These are phyloP conservation scores for Avena atlantica DNA, from an alignment of 176 grass and related monocot species.

Conservation along the genomic window DNA sequence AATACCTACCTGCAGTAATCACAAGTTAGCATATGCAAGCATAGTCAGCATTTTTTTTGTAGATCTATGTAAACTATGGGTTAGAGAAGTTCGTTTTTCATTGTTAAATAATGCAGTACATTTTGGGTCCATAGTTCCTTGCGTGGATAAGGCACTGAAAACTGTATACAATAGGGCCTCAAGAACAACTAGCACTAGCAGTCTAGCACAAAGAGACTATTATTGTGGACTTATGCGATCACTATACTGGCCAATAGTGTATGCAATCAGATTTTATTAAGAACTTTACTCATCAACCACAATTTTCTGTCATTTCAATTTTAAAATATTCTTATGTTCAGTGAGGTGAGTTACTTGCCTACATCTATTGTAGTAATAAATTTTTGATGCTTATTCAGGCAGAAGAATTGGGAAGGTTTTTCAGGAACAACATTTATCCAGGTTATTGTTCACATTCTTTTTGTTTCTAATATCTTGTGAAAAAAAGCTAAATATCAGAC, in stretches of 20 bases:
- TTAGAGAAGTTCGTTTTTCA: background rate
- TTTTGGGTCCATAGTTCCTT: conserved; percentile 15
- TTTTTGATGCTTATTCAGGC: conserved; percentile 55
- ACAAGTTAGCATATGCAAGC: conserved; percentile 2
- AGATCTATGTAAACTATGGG: conserved; percentile 6
- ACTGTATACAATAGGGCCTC: conserved; percentile 14
- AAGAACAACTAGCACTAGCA: conserved; percentile 2
- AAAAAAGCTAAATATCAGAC: conserved; percentile 24
- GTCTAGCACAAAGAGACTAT: conserved; percentile 7
- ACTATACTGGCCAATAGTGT: conserved; percentile 25
- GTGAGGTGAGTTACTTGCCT: conserved; percentile 1
- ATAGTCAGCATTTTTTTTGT: background rate
- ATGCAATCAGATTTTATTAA: conserved; percentile 3
- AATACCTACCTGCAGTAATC: background rate
- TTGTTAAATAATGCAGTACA: background rate
- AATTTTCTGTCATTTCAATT: conserved; percentile 23
- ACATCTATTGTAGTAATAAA: conserved; percentile 25
- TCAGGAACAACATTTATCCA: conserved; percentile 99
- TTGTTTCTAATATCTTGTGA: conserved; percentile 34
- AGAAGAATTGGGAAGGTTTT: conserved; percentile 97
- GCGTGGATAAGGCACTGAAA: conserved; percentile 3
- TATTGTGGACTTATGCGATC: background rate
- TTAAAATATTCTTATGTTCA: conserved; percentile 18
- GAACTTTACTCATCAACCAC: background rate
- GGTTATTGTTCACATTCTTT: conserved; percentile 54